These are phyloP conservation scores for Talaromyces stipitatus DNA, from an alignment of 495 filamentous ascomycete genomes.

Conservation along the genomic window DNA sequence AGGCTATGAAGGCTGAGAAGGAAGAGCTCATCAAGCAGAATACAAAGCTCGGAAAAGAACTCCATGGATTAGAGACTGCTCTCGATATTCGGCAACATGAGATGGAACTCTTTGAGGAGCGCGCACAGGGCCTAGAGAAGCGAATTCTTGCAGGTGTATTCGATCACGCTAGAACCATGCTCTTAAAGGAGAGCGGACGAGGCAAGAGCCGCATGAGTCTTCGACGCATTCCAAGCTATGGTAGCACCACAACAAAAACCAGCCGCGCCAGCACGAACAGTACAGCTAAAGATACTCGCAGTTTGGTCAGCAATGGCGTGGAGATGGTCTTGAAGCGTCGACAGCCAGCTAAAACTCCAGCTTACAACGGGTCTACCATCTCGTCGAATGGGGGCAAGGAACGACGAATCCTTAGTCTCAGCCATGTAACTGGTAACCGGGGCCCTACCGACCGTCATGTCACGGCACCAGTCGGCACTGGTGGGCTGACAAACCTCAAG, in stretches of 20 bases:
- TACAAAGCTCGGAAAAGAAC: slow-evolving; percentile 67
- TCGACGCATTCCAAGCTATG: slow-evolving; percentile 58
- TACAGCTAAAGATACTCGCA: slow-evolving; percentile 33
- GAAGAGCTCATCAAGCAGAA: slow-evolving; percentile 67
- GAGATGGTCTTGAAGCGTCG: slow-evolving; percentile 47
- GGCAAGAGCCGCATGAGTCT: slow-evolving; percentile 53
- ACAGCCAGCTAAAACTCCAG: slow-evolving; percentile 22
- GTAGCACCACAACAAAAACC: slow-evolving; percentile 33
- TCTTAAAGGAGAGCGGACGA: slow-evolving; percentile 51
- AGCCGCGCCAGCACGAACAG: slow-evolving; percentile 32
- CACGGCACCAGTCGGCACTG: slow-evolving; percentile 25
- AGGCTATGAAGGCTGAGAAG: slow-evolving; percentile 56
- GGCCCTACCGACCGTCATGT: slow-evolving; percentile 50
- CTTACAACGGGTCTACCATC: slow-evolving; percentile 37
- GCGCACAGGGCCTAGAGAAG: slow-evolving; percentile 80
- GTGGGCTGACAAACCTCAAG: slow-evolving; percentile 47
- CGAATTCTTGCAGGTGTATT: slow-evolving; percentile 91
- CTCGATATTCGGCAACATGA: slow-evolving; percentile 84
- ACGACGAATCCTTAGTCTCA: slow-evolving; percentile 80
- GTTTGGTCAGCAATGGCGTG: slow-evolving; percentile 39
- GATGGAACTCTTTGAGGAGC: slow-evolving; percentile 77
- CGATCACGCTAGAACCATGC: slow-evolving; percentile 81
- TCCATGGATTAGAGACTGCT: slow-evolving; percentile 82
- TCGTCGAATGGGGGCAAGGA: slow-evolving; percentile 41
- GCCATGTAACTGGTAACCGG: slow-evolving; percentile 75